These are phyloP conservation scores for Leptosphaerulina australis DNA, from an alignment of 2,329 filamentous ascomycete species.

Conservation along the genomic window DNA sequence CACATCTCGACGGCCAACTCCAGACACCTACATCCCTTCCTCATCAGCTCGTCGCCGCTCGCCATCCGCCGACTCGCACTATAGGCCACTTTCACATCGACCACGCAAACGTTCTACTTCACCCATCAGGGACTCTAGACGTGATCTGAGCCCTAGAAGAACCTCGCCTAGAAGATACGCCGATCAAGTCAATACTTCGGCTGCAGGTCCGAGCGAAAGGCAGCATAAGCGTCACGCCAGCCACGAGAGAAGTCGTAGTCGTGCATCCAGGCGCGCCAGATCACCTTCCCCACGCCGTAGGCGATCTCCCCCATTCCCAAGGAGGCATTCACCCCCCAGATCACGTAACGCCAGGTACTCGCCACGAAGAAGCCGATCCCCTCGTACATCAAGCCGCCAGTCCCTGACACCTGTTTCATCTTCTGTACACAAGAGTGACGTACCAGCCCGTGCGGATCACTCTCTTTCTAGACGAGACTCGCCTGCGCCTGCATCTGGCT, in stretches of 20 bases:
- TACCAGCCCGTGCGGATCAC: constrained; percentile 20
- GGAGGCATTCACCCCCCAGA: constrained; percentile 33
- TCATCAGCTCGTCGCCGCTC: constrained; percentile 48
- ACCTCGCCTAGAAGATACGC: constrained; percentile 40
- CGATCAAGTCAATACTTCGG: constrained; percentile 34
- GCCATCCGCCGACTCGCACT: constrained; percentile 49
- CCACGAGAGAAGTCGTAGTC: constrained; percentile 37
- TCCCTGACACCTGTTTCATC: constrained; percentile 38
- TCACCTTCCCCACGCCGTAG: constrained; percentile 43
- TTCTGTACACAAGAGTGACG: constrained; percentile 20
- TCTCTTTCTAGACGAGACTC: constrained; percentile 35
- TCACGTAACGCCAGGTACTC: constrained; percentile 27
- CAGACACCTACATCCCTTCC: constrained; percentile 45
- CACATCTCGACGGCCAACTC: constrained; percentile 42
- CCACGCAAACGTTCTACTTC: constrained; percentile 42
- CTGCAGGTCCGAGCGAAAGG: constrained; percentile 30
- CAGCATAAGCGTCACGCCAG: constrained; percentile 23
- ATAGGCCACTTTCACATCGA: constrained; percentile 40
- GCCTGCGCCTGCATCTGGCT: constrained; percentile 35
- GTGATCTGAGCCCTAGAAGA: constrained; percentile 36
- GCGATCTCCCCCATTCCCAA: constrained; percentile 33
- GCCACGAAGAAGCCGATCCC: constrained; percentile 32
- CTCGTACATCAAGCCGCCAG: constrained; percentile 35
- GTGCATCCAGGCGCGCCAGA: constrained; percentile 32
- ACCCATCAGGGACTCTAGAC: constrained; percentile 38